phyloP scores from a whole-genome alignment of 805 yeast genomes.

The Zygoascus flipseniorum region DNA sequence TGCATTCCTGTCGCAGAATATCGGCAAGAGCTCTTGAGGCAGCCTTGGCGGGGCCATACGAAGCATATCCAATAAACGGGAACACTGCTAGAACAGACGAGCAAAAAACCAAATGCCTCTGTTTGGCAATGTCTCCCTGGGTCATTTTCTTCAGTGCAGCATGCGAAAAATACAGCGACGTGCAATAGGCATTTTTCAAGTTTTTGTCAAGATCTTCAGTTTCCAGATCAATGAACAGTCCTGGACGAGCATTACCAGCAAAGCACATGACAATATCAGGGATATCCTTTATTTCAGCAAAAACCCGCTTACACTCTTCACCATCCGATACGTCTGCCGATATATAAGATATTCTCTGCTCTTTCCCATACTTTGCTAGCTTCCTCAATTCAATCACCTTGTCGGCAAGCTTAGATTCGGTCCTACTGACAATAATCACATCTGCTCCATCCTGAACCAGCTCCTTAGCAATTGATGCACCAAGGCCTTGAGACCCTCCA shows the following conservation, averaged over 20 bases:
- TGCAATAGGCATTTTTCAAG: conserved; percentile 58
- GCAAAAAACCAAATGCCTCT: conserved; percentile 49
- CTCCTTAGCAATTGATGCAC: conserved; percentile 63
- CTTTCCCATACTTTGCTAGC: conserved; percentile 20
- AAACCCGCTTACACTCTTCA: conserved; percentile 37
- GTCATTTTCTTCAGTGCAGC: conserved; percentile 34
- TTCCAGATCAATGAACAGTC: conserved; percentile 61
- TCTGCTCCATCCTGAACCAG: conserved; percentile 48
- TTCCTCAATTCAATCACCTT: conserved; percentile 41
- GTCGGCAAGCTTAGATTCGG: conserved; percentile 45
- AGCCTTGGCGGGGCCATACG: conserved; percentile 83
- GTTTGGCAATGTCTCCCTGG: conserved; percentile 17
- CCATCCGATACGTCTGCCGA: conserved; percentile 62
- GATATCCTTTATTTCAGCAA: conserved; percentile 30
- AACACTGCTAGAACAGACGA: conserved; percentile 77
- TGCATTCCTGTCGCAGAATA: conserved; percentile 71
- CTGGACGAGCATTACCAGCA: conserved; percentile 82
- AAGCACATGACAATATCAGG: conserved; percentile 79
- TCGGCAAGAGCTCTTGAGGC: conserved; percentile 72
- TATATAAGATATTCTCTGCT: conserved; percentile 35
- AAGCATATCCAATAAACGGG: conserved; percentile 85
- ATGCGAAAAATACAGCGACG: conserved; percentile 67
- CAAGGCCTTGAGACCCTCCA: conserved; percentile 94
- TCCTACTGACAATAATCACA: conserved; percentile 71
- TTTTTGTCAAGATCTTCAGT: conserved; percentile 53